Evolutionary conservation across 2,329 filamentous ascomycete species (phyloP).

Genomic region (Ceratocystis huliohia): DNA sequence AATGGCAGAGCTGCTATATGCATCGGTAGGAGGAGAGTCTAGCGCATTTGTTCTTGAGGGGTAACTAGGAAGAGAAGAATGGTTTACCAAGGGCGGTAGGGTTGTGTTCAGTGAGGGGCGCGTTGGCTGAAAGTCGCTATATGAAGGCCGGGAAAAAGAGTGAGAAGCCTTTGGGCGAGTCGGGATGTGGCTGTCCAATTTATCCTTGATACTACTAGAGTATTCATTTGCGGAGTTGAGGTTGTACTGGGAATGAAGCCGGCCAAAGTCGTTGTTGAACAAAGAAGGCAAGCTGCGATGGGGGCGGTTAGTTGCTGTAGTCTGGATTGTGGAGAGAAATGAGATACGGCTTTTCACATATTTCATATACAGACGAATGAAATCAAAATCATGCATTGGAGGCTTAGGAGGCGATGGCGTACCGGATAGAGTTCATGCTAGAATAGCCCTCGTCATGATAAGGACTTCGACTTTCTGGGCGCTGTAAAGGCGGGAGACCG

Average conservation of each 20-base stretch:
- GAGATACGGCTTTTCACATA: not conserved
- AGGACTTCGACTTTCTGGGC: constrained; percentile 19
- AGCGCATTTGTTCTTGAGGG: constrained; percentile 29
- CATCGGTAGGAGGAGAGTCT: constrained; percentile 35
- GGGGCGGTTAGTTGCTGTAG: constrained; percentile 22
- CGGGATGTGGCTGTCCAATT: constrained; percentile 37
- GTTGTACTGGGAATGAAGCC: constrained; percentile 39
- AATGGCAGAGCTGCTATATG: constrained; percentile 35
- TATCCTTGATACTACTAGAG: constrained; percentile 41
- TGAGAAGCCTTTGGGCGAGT: constrained; percentile 30
- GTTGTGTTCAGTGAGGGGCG: constrained; percentile 30
- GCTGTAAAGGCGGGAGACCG: constrained; percentile 22
- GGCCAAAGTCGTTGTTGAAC: constrained; percentile 33
- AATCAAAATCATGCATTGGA: not conserved
- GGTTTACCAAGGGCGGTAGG: constrained; percentile 32
- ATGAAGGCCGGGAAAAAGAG: constrained; percentile 12
- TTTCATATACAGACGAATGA: too few species aligned
- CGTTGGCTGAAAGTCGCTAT: constrained; percentile 28
- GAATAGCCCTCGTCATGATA: constrained; percentile 35
- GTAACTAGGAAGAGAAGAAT: constrained; percentile 33
- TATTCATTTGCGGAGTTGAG: constrained; percentile 36
- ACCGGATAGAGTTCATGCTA: constrained; percentile 33
- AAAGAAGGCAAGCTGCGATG: constrained; percentile 31
- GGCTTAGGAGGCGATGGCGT: constrained; percentile 18
- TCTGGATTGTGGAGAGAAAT: constrained; percentile 21